phyloP scores from a whole-genome alignment of 2,329 filamentous ascomycete species.

The Raffaelea albimanens region DNA sequence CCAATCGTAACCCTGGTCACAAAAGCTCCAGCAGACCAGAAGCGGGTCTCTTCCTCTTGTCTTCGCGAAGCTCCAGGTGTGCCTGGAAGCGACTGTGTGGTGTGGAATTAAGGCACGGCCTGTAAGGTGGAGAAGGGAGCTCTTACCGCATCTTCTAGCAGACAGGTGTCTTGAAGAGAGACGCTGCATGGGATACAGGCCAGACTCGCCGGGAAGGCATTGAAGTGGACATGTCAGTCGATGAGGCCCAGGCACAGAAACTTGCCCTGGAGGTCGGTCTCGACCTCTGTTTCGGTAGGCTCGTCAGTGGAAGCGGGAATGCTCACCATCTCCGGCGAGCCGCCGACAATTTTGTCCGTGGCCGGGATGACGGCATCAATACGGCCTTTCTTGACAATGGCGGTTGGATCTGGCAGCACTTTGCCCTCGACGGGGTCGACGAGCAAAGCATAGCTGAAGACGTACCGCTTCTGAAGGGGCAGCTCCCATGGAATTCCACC shows the following conservation, averaged over 20 bases:
- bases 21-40: no score
- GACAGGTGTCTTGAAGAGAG: no score
- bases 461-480: neutral
- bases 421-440: neutral
- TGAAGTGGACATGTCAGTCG: slow-evolving; percentile 17
- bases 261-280: slow-evolving; percentile 3
- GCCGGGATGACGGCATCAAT: neutral
- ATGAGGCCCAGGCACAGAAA: slow-evolving; percentile 26
- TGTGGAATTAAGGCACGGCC: no score
- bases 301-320: neutral
- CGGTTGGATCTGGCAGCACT: neutral
- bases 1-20: no score
- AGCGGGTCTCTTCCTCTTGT: no score
- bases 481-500: slow-evolving; percentile 21
- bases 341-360: neutral
- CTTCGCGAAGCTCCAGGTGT: no score
- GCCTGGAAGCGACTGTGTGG: no score
- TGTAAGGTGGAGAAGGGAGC: no score
- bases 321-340: neutral
- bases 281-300: neutral
- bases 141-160: no score
- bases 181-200: neutral
- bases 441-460: neutral
- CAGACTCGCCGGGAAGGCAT: neutral
- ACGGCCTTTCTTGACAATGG: neutral